Percentiles rank a stretch among this genome's conserved stretches.
Conservation (phyloP, 164 flowering plant species). For the Vitis riparia region DNA sequence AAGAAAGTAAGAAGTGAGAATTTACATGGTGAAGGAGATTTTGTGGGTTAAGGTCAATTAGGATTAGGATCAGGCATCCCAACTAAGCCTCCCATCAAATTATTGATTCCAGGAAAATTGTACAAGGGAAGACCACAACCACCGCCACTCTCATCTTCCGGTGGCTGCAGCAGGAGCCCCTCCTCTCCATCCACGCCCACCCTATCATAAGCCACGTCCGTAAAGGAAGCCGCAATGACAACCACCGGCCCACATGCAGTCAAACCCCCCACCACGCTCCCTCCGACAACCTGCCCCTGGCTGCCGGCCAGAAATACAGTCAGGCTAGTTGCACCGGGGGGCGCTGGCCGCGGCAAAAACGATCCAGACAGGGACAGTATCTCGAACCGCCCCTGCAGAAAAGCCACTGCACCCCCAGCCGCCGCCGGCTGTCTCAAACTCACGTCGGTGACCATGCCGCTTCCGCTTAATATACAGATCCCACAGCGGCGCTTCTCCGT, state of each 20-base stretch:
- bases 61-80: too few species aligned
- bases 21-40: too few species aligned
- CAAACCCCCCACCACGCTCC: slow-evolving; percentile 21
- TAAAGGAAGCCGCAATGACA: slow-evolving; percentile 24
- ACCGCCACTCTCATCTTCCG: slow-evolving; percentile 1
- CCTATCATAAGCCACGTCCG: slow-evolving; percentile 21
- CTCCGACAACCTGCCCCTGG: slow-evolving; percentile 23
- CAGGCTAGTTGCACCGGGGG: slow-evolving; percentile 23
- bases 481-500: slow-evolving; percentile 20
- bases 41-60: too few species aligned
- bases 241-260: slow-evolving; percentile 23
- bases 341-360: slow-evolving; percentile 25
- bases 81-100: too few species aligned
- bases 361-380: slow-evolving; percentile 19
- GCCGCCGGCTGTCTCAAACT: slow-evolving; percentile 18
- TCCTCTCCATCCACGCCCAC: slow-evolving; percentile 17
- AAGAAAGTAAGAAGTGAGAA: too few species aligned
- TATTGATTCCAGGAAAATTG: slow-evolving; percentile 3
- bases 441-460: slow-evolving; percentile 23
- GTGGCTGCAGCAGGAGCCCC: background rate
- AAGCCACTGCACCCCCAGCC: slow-evolving; percentile 14
- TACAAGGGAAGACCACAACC: slow-evolving; percentile 10
- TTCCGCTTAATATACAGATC: slow-evolving; percentile 21
- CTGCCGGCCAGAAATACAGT: slow-evolving; percentile 20
- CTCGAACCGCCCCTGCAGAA: slow-evolving; percentile 12